These are phyloP conservation scores for Rhodotorula taiwanensis DNA, from an alignment of 768 basidiomycete genomes.

Conservation along the genomic window DNA sequence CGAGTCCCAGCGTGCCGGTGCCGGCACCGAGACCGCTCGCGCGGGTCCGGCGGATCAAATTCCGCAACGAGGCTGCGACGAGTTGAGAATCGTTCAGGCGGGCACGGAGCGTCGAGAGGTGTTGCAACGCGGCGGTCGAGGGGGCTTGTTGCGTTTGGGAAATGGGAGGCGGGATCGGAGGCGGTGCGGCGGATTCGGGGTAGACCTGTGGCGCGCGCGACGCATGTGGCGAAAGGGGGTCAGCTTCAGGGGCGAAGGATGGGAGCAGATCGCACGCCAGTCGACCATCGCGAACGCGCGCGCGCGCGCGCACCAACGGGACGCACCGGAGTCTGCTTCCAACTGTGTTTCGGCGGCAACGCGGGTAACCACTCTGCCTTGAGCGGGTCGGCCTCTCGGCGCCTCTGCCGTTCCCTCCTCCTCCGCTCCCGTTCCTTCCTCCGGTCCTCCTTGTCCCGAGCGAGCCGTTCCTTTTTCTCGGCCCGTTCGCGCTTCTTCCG, in stretches of 20 bases:
- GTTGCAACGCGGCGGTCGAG: conserved; percentile 18
- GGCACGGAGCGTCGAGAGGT: conserved; percentile 32
- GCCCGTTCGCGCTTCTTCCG: not conserved
- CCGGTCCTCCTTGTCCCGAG: not conserved
- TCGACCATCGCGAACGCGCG: too few relatives aligned
- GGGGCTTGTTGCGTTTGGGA: conserved; percentile 21
- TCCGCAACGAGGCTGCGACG: conserved; percentile 28
- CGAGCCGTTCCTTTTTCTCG: not conserved
- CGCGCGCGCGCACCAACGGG: too few relatives aligned
- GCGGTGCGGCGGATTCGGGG: conserved; percentile 28
- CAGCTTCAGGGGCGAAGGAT: too few relatives aligned
- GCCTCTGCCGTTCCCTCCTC: conserved; percentile 8
- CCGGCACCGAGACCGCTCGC: not conserved
- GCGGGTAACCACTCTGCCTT: conserved; percentile 19
- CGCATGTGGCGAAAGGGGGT: not conserved
- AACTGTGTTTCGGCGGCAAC: conserved; percentile 29
- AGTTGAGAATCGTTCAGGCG: conserved; percentile 33
- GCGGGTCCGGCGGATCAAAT: conserved; percentile 26
- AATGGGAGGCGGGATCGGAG: conserved; percentile 22
- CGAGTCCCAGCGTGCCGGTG: not conserved
- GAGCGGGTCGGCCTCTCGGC: conserved; percentile 7
- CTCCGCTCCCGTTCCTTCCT: not conserved
- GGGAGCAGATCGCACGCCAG: too few relatives aligned
- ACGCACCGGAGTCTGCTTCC: conserved; percentile 33
- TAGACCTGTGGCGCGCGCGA: conserved; percentile 15